Base-by-base conservation (phyloP, 768 basidiomycete species). In the Psilocybe tampanensis region DNA sequence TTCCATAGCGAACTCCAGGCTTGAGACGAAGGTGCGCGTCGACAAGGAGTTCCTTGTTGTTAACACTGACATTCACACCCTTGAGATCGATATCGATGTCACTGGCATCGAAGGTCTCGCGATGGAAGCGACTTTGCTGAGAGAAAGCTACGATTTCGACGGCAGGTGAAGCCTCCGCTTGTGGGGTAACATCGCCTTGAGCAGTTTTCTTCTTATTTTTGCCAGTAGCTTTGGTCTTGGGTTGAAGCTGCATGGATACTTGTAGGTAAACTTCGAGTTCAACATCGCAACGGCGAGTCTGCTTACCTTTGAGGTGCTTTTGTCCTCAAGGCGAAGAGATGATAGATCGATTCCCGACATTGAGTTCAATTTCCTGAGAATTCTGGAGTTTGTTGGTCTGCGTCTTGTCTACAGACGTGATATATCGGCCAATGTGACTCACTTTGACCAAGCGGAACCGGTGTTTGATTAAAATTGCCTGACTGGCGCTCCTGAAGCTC, bases 1-100 rank as follows among this genome's bases (percentile, higher is more conserved):
- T 74, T 24, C 76, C 80, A 67, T 84, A 84, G 22, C 76, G 74
- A 2, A 79, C 77, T 9, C 80, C 76, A 23, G 71, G 70, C 49
- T 82, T 81, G 13, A 89, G 66, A 55, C 76, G 70, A n/a, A 89
- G 65, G 54, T 81, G 76, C 1, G 80, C 79, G 60, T 83, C 81
- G 12, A 71, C 68, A 15, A 88, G 67, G 17, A 88, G 69, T 49
- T 88, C 85, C 29, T 68, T 71, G 42, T 79, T 71, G 29, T 80
- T 81, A 8, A 88, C 73, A 15, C 77, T 70, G 29, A 88, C 72
- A 22, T 72, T 77, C 8, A 89, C 79, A 44, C 74, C 79, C 44
- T 81, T 77, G 19, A 87, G 70, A 58, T 87, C 85, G 36, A 87
- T 74, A 57, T 84, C 76, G 22, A 64, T 68, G 15, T 55, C 65